phyloP scores from a whole-genome alignment of 164 flowering plant genomes.

The Paratinospora sagittata region DNA sequence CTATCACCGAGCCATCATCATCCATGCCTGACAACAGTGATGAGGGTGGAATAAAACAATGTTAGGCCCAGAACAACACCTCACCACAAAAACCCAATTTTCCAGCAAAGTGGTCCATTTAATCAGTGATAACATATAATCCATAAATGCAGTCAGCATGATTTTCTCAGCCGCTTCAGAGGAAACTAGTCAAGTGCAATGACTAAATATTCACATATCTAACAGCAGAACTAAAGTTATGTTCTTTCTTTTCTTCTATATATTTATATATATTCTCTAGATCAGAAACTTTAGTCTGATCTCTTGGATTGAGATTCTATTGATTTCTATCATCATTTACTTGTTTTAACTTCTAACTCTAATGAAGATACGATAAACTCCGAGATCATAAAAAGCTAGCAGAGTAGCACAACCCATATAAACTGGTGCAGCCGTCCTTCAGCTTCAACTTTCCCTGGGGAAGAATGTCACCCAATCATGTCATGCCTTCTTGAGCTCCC shows the following conservation, averaged over 20 bases:
- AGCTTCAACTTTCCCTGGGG: neutral
- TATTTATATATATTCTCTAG: neutral
- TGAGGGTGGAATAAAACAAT: neutral
- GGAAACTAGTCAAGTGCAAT: neutral
- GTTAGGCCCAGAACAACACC: neutral
- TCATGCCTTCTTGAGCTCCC: slow-evolving; percentile 56
- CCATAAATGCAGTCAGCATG: neutral
- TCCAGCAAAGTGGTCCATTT: neutral
- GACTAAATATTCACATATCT: neutral
- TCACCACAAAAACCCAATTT: neutral
- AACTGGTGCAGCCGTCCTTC: neutral
- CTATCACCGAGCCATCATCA: too few species aligned
- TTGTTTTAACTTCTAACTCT: neutral
- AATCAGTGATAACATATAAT: neutral
- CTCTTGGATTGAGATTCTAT: neutral
- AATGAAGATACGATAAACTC: neutral
- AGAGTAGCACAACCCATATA: neutral
- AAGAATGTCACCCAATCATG: slow-evolving; percentile 45
- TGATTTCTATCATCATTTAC: neutral
- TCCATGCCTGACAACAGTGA: neutral
- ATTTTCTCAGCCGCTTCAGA: neutral
- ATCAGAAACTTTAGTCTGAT: neutral
- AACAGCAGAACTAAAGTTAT: neutral
- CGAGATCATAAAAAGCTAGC: neutral
- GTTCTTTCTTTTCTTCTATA: neutral